Evolutionary conservation across 2,329 filamentous ascomycete genomes (phyloP), one percentile per base, ranked within the genome.

Genomic region (Cladophialophora exuberans): DNA sequence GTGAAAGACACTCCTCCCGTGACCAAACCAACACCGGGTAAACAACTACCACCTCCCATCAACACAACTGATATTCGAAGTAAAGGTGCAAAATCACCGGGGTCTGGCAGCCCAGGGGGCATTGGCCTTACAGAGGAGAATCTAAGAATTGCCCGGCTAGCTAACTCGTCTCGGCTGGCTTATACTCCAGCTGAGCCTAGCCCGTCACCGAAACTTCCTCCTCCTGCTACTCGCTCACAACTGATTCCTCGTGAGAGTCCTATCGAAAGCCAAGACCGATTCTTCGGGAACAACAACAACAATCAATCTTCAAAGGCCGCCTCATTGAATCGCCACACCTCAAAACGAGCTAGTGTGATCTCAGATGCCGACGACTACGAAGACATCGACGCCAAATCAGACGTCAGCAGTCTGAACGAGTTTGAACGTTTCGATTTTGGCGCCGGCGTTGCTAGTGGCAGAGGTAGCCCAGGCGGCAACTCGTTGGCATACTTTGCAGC

Each of bases 331-430:
- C 33, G 36, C 26, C 17, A 46, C 35, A 30, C 39, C 17, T 45
- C 36, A 17, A 30, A 50, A 15, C 52, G 55, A 43, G 48, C 46
- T 10, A 61, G 55, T 39, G 41, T 58, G 2, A 43, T 62, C 15
- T 62, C 60, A 17, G 60, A 57, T n/a, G 31, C 58, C 2, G 62
- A 63, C 42, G 60, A 61, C 7, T 64, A 64, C 42, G 59, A 63
- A 44, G 62, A 64, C 38, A 60, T 62, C 30, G 62, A 60, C 22
- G 59, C 62, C 30, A 64, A 63, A 47, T 63, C 61, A 10, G 62
- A 64, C n/a, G 48, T 64, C 28, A 62, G 59, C 48, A 62, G 59
- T 38, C 51, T 64, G 30, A 63, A 64, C 25, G 62, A 63, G 31
- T 62, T 63, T 48, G 59, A 64, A 25, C 61, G 56, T 22, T 64